Evolutionary conservation across 129 eudicot species (phyloP).

Genomic region (Centrapalus pauciflorus): DNA sequence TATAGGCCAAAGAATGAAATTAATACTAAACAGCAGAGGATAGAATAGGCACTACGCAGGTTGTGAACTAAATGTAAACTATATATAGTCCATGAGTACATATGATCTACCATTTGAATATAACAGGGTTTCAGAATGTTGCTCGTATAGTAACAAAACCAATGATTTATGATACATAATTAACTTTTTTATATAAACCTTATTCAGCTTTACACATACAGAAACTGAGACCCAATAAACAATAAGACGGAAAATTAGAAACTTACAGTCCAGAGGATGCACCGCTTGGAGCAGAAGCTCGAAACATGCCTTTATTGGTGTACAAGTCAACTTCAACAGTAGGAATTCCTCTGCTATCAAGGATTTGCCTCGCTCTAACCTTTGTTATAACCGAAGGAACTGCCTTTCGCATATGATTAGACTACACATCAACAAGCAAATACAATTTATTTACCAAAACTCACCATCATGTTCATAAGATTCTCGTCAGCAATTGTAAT

Average conservation of each 20-base stretch:
- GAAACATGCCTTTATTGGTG: conserved; percentile 87
- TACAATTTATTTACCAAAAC: background rate
- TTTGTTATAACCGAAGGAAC: conserved; percentile 88
- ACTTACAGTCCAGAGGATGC: conserved; percentile 83
- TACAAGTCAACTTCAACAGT: conserved; percentile 87
- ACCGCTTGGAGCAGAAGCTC: conserved; percentile 91
- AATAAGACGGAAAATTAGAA: background rate
- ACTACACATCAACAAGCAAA: conserved; percentile 26
- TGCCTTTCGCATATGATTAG: conserved; percentile 91
- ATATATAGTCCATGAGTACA: background rate
- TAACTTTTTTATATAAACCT: background rate
- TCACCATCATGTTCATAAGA: background rate
- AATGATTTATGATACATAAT: too few relatives aligned
- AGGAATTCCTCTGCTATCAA: conserved; percentile 96
- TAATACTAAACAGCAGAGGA: background rate
- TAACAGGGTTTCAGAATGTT: background rate
- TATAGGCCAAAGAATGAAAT: background rate
- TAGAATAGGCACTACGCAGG: background rate
- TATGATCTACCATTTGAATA: background rate
- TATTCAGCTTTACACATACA: background rate
- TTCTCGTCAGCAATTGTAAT: background rate
- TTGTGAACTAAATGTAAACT: background rate
- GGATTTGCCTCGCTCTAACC: conserved; percentile 82
- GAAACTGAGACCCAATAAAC: background rate
- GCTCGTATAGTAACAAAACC: background rate